Evolutionary conservation across 2,329 filamentous ascomycete genomes (phyloP), one percentile per base, ranked within the genome.

Genomic region (Colletotrichum orchidophilum): DNA sequence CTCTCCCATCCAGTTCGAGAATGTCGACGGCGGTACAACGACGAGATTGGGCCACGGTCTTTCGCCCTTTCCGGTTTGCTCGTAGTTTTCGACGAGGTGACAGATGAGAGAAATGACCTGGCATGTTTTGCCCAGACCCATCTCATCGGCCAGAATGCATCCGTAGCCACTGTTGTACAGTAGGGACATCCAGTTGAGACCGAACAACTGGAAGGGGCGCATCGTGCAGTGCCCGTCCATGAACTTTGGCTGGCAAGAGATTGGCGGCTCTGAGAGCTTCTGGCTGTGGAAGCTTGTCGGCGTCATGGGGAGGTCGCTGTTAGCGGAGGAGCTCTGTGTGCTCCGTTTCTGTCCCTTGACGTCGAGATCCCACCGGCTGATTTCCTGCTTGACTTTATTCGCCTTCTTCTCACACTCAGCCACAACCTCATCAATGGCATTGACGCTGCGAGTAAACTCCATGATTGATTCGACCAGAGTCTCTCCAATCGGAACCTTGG

Each of bases 71-170:
- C 72, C 73, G 3, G 75, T 72, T 6, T 77, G 76, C 39, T 85
- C 78, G 71, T 86, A 90, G 33, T 89, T 89, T 77, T 95, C 90
- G 18, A 93, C 90, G 29, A 99, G 85, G 76, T 97, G 92, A 18
- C 94, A 93, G 55, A 99, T 87, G 76, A 99, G 94, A 0, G 94
- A 91, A 75, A 99, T 97, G 73, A 98, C 94, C 78, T 99, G 96
- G 76, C 95, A 98, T 0, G 96, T 99, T 85, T 99, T 99, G 55
- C 96, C 96, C 50, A 96, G 85, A 62, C 94, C 96, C 96, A 99
- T 99, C 79, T 99, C 96, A 79, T 99, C 96, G 1, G 96, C 96
- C 21, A 99, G 86, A 67, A 99, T 98, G 73, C 95, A 96, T 55
- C 94, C 96, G 62, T 97, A 88, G 31, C 91, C 87, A 69, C 93